Percentiles rank a stretch among this genome's conserved stretches.
These are phyloP conservation scores for Penicillium parvum DNA, from an alignment of 495 filamentous ascomycete species.

Conservation along the genomic window DNA sequence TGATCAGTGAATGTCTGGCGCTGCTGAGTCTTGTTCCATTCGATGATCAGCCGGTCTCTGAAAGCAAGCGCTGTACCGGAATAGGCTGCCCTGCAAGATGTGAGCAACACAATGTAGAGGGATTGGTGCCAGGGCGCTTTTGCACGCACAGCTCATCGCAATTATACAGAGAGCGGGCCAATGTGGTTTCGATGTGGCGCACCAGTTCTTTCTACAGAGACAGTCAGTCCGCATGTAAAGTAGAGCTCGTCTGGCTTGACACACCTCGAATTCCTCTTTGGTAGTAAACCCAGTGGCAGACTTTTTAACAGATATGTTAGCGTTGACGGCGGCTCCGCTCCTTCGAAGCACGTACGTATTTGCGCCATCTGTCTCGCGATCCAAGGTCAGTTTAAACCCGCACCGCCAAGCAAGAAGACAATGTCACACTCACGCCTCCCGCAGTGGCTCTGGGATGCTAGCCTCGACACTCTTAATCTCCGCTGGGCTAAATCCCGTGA, in stretches of 20 bases:
- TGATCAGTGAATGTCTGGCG: slow-evolving; percentile 83
- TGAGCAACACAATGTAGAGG: background rate
- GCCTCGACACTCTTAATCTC: slow-evolving; percentile 94
- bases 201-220: slow-evolving; percentile 68
- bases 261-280: slow-evolving; percentile 67
- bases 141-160: slow-evolving; percentile 76
- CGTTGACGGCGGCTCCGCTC: background rate
- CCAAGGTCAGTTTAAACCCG: slow-evolving; percentile 12
- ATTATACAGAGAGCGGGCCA: slow-evolving; percentile 95
- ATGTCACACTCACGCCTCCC: slow-evolving; percentile 60
- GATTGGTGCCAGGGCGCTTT: background rate
- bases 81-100: slow-evolving; percentile 68
- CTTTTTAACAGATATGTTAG: slow-evolving; percentile 28
- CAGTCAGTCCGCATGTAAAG: slow-evolving; percentile 4
- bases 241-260: background rate
- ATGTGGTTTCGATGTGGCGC: slow-evolving; percentile 91
- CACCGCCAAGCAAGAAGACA: background rate
- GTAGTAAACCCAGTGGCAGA: slow-evolving; percentile 65
- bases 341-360: slow-evolving; percentile 50
- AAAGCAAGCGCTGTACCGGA: slow-evolving; percentile 86
- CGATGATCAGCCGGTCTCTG: slow-evolving; percentile 85
- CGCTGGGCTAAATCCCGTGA: slow-evolving; percentile 80
- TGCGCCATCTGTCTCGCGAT: slow-evolving; percentile 62
- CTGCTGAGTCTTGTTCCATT: slow-evolving; percentile 98
- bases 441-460: slow-evolving; percentile 80